phyloP scores from a whole-genome alignment of 2,329 filamentous ascomycete species.

The Mycosphaerella sp. region DNA sequence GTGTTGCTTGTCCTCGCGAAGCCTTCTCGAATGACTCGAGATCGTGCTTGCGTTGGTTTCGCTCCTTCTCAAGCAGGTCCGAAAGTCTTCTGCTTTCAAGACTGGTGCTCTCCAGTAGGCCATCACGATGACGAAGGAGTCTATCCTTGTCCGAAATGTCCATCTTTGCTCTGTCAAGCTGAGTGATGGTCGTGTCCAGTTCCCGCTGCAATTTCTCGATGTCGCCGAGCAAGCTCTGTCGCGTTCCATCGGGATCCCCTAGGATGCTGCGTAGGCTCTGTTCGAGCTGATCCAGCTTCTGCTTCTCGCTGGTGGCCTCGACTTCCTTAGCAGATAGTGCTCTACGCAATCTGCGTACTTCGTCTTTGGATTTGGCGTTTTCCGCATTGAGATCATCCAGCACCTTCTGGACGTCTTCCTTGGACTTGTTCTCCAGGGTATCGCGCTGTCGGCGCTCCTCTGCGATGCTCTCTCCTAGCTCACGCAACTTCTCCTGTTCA shows the following conservation, averaged over 20 bases:
- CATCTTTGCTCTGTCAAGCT: conserved; percentile 71
- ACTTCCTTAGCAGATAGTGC: conserved; percentile 76
- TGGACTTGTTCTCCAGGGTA: conserved; percentile 77
- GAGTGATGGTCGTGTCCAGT: conserved; percentile 73
- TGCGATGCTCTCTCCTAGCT: conserved; percentile 57
- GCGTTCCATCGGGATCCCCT: conserved; percentile 79
- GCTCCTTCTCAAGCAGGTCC: conserved; percentile 87
- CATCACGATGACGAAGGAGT: conserved; percentile 81
- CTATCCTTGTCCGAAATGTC: conserved; percentile 85
- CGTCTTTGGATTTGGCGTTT: conserved; percentile 74
- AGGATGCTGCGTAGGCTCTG: conserved; percentile 79
- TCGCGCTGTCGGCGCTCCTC: conserved; percentile 83
- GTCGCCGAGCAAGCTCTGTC: conserved; percentile 76
- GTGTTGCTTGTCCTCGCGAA: conserved; percentile 79
- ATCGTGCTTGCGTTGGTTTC: conserved; percentile 75
- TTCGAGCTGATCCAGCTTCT: conserved; percentile 82
- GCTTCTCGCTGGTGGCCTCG: conserved; percentile 86
- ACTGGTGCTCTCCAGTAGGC: conserved; percentile 78
- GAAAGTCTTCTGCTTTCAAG: conserved; percentile 78
- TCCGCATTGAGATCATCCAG: conserved; percentile 90
- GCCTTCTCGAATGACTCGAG: conserved; percentile 82
- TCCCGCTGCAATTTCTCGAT: conserved; percentile 80
- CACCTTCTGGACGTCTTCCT: conserved; percentile 89
- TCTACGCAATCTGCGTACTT: conserved; percentile 74
- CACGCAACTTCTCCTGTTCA: conserved; percentile 63